phyloP scores from a whole-genome alignment of 495 filamentous ascomycete genomes.

The Neurospora sp. region DNA sequence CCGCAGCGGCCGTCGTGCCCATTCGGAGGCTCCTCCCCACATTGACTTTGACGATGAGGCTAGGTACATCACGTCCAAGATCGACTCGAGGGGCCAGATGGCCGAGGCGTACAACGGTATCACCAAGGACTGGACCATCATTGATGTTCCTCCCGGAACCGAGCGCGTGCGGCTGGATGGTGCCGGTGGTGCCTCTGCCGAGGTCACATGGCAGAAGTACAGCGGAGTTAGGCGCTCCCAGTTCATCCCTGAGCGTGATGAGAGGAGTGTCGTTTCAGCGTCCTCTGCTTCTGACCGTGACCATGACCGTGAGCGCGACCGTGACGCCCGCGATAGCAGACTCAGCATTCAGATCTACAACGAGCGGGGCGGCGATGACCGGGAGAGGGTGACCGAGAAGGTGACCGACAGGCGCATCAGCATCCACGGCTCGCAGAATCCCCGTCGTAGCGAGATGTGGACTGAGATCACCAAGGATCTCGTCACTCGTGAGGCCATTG shows the following conservation, averaged over 20 bases:
- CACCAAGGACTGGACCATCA: conserved; percentile 63
- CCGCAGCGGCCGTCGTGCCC: conserved; percentile 27
- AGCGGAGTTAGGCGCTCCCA: conserved; percentile 62
- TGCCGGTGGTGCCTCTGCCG: conserved; percentile 53
- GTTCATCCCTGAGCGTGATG: conserved; percentile 47
- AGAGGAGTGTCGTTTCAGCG: conserved; percentile 13
- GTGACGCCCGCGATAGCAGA: conserved; percentile 16
- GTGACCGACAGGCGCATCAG: conserved; percentile 34
- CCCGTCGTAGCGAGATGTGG: conserved; percentile 66
- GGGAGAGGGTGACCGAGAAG: conserved; percentile 36
- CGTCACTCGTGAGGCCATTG: conserved; percentile 79
- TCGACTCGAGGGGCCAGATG: conserved; percentile 47
- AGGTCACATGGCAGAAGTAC: conserved; percentile 66
- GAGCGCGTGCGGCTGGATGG: conserved; percentile 67
- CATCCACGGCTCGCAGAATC: conserved; percentile 24
- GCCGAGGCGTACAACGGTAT: conserved; percentile 60
- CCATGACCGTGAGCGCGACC: conserved; percentile 22
- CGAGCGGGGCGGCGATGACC: conserved; percentile 26
- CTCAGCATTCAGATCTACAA: conserved; percentile 37
- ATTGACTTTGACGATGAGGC: conserved; percentile 46
- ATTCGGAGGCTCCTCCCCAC: conserved; percentile 35
- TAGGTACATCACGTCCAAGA: conserved; percentile 55
- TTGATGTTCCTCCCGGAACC: conserved; percentile 73
- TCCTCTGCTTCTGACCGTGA: conserved; percentile 23
- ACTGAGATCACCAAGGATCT: conserved; percentile 95